Evolutionary conservation across 2,329 filamentous ascomycete species (phyloP).

Genomic region (Colletotrichum sp.): DNA sequence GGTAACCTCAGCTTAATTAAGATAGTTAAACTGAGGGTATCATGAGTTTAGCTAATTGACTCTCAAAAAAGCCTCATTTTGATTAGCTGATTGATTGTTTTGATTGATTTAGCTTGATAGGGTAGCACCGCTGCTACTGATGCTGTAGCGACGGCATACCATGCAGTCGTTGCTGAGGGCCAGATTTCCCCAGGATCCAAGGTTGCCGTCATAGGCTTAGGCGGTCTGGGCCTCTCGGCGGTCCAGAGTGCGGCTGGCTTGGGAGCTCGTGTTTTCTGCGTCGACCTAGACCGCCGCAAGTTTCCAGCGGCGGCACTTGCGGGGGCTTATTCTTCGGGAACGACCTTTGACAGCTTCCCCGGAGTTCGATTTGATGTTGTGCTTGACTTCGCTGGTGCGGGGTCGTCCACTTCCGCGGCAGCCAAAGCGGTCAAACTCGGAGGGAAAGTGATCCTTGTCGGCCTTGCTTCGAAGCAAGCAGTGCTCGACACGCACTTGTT

Average conservation of each 20-base stretch:
- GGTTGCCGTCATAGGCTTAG: background rate
- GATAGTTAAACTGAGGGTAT: too few relatives aligned
- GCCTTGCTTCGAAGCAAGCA: background rate
- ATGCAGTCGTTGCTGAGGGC: conserved; percentile 18
- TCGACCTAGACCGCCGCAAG: background rate
- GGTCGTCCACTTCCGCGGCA: background rate
- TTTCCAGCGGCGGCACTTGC: background rate
- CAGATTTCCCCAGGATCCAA: background rate
- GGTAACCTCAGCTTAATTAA: too few relatives aligned
- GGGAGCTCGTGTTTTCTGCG: background rate
- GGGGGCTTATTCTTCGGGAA: background rate
- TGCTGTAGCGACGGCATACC: conserved; percentile 12
- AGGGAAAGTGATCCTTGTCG: background rate
- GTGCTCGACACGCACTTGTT: background rate
- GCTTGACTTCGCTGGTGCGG: conserved; percentile 12
- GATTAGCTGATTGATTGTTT: too few relatives aligned
- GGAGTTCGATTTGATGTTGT: background rate
- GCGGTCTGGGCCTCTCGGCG: background rate
- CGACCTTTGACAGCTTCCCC: background rate
- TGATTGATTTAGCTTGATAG: too few relatives aligned
- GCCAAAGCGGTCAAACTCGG: background rate
- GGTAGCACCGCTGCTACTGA: too few relatives aligned
- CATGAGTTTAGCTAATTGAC: too few relatives aligned
- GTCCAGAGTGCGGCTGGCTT: background rate
- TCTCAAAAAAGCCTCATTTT: too few relatives aligned